Percentiles rank a stretch among this genome's conserved stretches.
Conservation (phyloP, 495 filamentous ascomycete genomes). For the Massariosphaeria phaeospora region DNA sequence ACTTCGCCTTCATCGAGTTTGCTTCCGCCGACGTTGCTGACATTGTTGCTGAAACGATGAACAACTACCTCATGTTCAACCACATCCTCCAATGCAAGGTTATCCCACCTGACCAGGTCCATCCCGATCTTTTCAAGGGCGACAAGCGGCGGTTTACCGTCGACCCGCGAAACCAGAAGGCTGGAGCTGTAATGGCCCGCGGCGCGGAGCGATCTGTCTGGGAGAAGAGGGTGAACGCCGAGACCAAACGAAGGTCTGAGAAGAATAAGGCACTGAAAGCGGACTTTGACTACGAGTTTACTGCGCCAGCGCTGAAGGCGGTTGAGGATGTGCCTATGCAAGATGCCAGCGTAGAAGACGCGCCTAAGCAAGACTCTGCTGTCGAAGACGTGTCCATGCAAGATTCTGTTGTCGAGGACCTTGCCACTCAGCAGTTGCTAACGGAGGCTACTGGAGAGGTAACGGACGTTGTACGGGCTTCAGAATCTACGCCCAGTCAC, state of each 20-base stretch:
- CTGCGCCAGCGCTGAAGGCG: conserved; percentile 65
- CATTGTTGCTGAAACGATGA: conserved; percentile 89
- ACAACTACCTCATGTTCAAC: conserved; percentile 93
- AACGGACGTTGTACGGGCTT: background rate
- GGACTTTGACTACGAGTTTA: conserved; percentile 74
- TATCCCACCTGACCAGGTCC: conserved; percentile 69
- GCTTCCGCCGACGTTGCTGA: conserved; percentile 68
- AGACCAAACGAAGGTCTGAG: conserved; percentile 60
- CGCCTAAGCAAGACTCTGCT: conserved; percentile 43
- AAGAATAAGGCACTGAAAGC: conserved; percentile 70
- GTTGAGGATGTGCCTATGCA: conserved; percentile 43
- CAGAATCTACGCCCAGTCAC: conserved; percentile 1
- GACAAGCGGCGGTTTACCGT: conserved; percentile 83
- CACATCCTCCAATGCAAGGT: conserved; percentile 83
- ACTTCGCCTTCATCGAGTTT: conserved; percentile 94
- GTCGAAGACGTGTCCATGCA: conserved; percentile 43
- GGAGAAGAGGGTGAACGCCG: conserved; percentile 63
- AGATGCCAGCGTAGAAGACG: conserved; percentile 36
- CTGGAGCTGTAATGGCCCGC: conserved; percentile 64
- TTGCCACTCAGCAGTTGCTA: conserved; percentile 11
- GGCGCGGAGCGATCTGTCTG: conserved; percentile 67
- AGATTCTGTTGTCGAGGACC: conserved; percentile 34
- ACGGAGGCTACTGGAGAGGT: conserved; percentile 7
- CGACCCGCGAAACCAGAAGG: conserved; percentile 78
- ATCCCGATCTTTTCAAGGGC: conserved; percentile 77